Evolutionary conservation across 75 land plant species (phyloP).

Genomic region (Larix kaempferi): DNA sequence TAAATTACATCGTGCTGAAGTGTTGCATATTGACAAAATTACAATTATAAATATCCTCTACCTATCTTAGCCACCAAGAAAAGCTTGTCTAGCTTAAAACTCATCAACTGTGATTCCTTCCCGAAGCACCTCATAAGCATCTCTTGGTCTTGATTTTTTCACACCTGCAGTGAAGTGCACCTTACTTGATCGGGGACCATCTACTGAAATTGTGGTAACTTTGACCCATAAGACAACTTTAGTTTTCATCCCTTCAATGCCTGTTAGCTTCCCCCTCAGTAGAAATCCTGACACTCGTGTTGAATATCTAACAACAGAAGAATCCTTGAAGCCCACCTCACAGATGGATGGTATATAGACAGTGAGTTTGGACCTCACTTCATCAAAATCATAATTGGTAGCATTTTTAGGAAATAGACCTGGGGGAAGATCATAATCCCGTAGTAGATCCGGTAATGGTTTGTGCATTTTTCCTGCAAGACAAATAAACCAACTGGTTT

Average conservation of each 20-base stretch:
- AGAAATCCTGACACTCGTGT: conserved; percentile 41
- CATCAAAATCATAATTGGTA: conserved; percentile 59
- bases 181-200: conserved; percentile 40
- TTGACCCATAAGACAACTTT: conserved; percentile 64
- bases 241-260: conserved; percentile 70
- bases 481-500: background rate
- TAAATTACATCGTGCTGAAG: background rate
- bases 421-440: conserved; percentile 41
- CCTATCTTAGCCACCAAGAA: background rate
- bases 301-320: conserved; percentile 43
- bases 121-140: conserved; percentile 33
- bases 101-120: conserved; percentile 48
- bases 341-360: conserved; percentile 53
- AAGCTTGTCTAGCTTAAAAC: conserved; percentile 18
- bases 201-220: conserved; percentile 44
- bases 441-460: conserved; percentile 54
- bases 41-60: background rate
- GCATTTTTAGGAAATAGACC: conserved; percentile 63
- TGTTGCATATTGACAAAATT: conserved; percentile 3
- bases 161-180: conserved; percentile 33
- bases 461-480: conserved; percentile 51
- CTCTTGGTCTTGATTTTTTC: conserved; percentile 43
- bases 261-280: conserved; percentile 37
- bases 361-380: conserved; percentile 35
- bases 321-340: conserved; percentile 59